These are phyloP conservation scores for Xerocomus minutiporus DNA, from an alignment of 1,284 basidiomycete genomes.

Conservation along the genomic window DNA sequence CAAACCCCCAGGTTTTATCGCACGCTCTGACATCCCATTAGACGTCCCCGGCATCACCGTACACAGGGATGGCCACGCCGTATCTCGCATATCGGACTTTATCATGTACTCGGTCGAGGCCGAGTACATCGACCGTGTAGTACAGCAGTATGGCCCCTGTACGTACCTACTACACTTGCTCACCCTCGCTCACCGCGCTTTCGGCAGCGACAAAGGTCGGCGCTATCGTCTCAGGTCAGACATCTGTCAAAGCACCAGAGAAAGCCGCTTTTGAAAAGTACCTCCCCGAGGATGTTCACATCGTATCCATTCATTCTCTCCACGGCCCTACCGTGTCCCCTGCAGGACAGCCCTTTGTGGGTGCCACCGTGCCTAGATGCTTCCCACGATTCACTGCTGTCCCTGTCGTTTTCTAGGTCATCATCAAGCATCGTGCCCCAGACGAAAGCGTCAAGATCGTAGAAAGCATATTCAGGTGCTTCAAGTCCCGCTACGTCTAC, in stretches of 20 bases:
- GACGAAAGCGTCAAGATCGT: constrained; percentile 74
- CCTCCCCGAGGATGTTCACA: constrained; percentile 82
- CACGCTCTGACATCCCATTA: constrained; percentile 18
- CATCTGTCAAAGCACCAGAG: constrained; percentile 96
- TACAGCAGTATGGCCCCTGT: constrained; percentile 90
- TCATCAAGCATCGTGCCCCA: constrained; percentile 85
- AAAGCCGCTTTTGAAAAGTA: constrained; percentile 85
- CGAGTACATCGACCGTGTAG: constrained; percentile 81
- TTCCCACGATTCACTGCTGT: not conserved
- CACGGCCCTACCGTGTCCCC: constrained; percentile 92
- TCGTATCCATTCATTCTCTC: constrained; percentile 91
- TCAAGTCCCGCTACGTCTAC: constrained; percentile 86
- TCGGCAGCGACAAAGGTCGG: constrained; percentile 82
- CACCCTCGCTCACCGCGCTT: not conserved
- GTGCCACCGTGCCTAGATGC: constrained; percentile 20
- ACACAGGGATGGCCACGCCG: constrained; percentile 75
- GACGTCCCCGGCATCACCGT: constrained; percentile 60
- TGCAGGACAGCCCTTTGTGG: constrained; percentile 87
- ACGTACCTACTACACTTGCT: constrained; percentile 26
- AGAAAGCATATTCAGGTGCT: constrained; percentile 79
- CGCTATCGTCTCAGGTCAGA: constrained; percentile 93
- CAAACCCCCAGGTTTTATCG: not conserved
- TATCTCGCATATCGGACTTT: constrained; percentile 82
- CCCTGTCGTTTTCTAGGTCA: constrained; percentile 48
- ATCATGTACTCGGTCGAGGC: constrained; percentile 95